Evolutionary conservation across 257 asterid species (phyloP).

Genomic region (Osmanthus fragrans): DNA sequence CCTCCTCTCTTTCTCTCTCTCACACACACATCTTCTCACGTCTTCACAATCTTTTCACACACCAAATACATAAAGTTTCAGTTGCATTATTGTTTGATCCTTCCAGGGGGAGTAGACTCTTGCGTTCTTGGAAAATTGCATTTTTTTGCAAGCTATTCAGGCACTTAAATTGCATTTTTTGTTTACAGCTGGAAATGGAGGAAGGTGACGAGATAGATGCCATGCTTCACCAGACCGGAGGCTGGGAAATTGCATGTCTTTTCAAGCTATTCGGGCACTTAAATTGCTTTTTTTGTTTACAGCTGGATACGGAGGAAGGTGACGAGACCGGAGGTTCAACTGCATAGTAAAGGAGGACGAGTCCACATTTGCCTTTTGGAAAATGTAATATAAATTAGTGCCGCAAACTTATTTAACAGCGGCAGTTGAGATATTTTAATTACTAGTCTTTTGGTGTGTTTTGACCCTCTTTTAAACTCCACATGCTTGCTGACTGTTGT

Average conservation of each 20-base stretch:
- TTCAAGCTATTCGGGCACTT: background rate
- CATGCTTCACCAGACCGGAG: constrained; percentile 4
- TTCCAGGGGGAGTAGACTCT: background rate
- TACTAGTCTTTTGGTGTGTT: background rate
- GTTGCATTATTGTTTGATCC: constrained; percentile 1
- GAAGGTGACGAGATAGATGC: constrained; percentile 21
- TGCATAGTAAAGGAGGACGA: background rate
- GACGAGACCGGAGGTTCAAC: constrained; percentile 8
- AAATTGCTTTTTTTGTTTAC: background rate
- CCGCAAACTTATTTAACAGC: background rate
- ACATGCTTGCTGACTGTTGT: background rate
- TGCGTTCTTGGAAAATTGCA: background rate
- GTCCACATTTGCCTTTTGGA: background rate
- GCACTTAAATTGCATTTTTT: background rate
- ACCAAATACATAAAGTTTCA: background rate
- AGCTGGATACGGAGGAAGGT: constrained; percentile 14
- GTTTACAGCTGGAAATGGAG: constrained; percentile 15
- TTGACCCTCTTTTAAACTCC: background rate
- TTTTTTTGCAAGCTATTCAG: too few relatives aligned
- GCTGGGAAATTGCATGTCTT: too few relatives aligned
- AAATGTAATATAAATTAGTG: background rate
- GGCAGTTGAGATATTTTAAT: background rate
- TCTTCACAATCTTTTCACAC: background rate
- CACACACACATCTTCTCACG: background rate
- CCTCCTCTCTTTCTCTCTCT: background rate